phyloP scores from a whole-genome alignment of 139 green algal species.

The Coccomyxa sp. region DNA sequence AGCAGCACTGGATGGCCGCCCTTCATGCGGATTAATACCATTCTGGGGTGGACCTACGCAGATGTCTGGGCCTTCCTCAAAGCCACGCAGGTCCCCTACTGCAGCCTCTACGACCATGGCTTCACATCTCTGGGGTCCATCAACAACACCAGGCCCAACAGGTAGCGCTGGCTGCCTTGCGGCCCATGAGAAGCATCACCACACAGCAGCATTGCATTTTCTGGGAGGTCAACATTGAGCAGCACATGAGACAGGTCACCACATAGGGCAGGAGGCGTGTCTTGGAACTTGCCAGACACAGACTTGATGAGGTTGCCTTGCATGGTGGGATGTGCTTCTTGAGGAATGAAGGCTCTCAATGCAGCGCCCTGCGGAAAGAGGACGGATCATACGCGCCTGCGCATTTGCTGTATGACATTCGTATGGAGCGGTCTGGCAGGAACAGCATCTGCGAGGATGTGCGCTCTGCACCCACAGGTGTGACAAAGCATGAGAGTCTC shows the following conservation, averaged over 20 bases:
- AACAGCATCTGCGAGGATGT: not conserved
- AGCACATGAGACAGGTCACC: no score
- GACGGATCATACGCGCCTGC: conserved; percentile 77
- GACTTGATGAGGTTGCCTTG: no score
- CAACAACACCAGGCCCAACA: conserved; percentile 76
- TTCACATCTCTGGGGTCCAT: conserved; percentile 79
- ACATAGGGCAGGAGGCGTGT: no score
- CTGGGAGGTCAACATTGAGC: no score
- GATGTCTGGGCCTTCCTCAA: conserved; percentile 93
- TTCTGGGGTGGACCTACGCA: conserved; percentile 89
- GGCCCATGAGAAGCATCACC: not conserved
- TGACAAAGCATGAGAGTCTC: no score
- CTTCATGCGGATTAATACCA: conserved; percentile 98
- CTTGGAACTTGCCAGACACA: no score
- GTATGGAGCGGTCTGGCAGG: conserved; percentile 69
- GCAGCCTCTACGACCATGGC: conserved; percentile 84
- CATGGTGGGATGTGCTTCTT: no score
- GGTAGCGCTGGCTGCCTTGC: conserved; percentile 15
- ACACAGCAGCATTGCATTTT: no score
- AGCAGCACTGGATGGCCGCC: conserved; percentile 81
- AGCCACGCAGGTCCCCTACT: conserved; percentile 57
- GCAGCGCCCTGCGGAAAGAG: conserved; percentile 50
- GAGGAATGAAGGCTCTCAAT: no score
- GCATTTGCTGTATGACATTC: conserved; percentile 65
- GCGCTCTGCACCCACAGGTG: no score